Evolutionary conservation across 2,329 filamentous ascomycete species (phyloP).

Genomic region (Parastagonospora avenae): DNA sequence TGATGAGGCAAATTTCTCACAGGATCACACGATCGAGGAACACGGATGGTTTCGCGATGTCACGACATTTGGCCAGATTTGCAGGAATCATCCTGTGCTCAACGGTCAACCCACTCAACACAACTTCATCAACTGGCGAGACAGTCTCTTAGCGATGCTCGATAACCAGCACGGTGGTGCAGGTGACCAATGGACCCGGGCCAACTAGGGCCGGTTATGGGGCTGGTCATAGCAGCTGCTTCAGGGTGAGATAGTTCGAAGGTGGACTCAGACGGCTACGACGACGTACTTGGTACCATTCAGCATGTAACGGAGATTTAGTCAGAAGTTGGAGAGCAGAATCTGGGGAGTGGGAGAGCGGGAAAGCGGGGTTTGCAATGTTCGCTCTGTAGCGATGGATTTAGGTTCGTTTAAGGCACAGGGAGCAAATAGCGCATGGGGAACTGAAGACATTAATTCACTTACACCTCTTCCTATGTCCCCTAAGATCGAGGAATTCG

Average conservation of each 20-base stretch:
- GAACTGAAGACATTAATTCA: neutral
- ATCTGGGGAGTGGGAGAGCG: neutral
- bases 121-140: neutral
- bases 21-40: neutral
- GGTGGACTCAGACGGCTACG: neutral
- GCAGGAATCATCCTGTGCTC: neutral
- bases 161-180: neutral
- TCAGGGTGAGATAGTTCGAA: neutral
- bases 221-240: neutral
- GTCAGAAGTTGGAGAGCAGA: neutral
- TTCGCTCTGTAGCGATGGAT: neutral
- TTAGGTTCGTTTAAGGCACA: neutral
- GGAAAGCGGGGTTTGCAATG: neutral
- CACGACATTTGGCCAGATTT: neutral
- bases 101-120: neutral
- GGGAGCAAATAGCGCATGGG: neutral
- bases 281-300: neutral
- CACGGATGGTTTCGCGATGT: neutral
- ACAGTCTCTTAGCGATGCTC: neutral
- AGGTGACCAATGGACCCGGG: neutral
- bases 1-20: too few species aligned
- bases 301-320: too few species aligned
- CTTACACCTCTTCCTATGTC: neutral
- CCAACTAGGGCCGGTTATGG: neutral
- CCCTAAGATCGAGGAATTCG: neutral